These are phyloP conservation scores for Backusella tuberculispora DNA, from an alignment of 192 early-diverging fungal genomes.

Conservation along the genomic window DNA sequence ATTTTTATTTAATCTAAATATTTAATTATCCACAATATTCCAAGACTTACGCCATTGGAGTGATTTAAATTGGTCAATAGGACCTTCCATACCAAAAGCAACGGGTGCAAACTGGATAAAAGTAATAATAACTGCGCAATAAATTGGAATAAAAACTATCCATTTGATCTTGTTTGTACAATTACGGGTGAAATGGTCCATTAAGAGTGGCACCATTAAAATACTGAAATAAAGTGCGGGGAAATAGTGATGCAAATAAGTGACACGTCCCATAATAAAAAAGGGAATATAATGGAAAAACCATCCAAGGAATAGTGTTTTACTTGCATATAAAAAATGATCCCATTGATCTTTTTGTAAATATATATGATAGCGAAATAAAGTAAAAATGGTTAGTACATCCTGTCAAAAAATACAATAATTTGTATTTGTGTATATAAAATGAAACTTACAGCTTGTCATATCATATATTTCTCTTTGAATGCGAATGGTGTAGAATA, in stretches of 20 bases:
- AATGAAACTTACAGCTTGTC: conserved; percentile 34
- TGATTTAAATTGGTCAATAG: conserved; percentile 56
- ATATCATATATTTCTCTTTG: conserved; percentile 68
- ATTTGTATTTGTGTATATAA: no score
- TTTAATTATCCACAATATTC: conserved; percentile 72
- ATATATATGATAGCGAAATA: background rate
- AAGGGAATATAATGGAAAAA: conserved; percentile 92
- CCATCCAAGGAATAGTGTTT: conserved; percentile 85
- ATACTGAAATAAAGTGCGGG: conserved; percentile 94
- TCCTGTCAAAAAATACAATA: conserved; percentile 31
- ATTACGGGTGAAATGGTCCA: conserved; percentile 69
- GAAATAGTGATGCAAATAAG: conserved; percentile 97
- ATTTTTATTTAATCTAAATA: conserved; percentile 10
- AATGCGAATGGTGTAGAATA: conserved; percentile 64
- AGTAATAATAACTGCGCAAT: conserved; percentile 43
- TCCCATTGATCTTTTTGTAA: conserved; percentile 58
- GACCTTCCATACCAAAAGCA: conserved; percentile 80
- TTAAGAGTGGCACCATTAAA: conserved; percentile 71
- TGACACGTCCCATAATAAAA: conserved; percentile 95
- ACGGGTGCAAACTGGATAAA: conserved; percentile 82
- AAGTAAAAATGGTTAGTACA: conserved; percentile 50
- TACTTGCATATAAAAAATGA: conserved; percentile 70
- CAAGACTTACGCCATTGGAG: conserved; percentile 78
- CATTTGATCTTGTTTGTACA: conserved; percentile 18
- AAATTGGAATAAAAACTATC: conserved; percentile 40